Percentiles rank a stretch among this genome's conserved stretches.
These are phyloP conservation scores for Neostapfia colusana DNA, from an alignment of 176 grass and related monocot genomes.

Conservation along the genomic window DNA sequence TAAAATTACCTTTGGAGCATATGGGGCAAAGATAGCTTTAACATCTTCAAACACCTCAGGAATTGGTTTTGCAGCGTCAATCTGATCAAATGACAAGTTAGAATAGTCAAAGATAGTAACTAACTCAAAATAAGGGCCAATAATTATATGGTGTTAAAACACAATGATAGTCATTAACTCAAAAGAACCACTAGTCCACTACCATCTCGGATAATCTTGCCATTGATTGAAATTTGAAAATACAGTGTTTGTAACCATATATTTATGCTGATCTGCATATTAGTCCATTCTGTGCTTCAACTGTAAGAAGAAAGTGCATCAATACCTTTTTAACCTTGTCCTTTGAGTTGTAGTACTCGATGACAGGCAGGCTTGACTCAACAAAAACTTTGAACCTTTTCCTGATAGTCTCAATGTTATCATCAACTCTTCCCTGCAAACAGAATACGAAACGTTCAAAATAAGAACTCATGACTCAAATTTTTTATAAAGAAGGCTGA, in stretches of 20 bases:
- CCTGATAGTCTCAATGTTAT: conserved; percentile 94
- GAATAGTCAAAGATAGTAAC: conserved; percentile 13
- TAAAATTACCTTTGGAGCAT: conserved; percentile 55
- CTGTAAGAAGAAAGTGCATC: background rate
- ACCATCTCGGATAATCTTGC: background rate
- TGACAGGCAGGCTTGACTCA: conserved; percentile 94
- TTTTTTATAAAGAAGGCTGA: background rate
- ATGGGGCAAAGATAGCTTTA: conserved; percentile 69
- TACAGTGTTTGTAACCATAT: background rate
- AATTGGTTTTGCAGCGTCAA: conserved; percentile 80
- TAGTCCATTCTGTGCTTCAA: conserved; percentile 5
- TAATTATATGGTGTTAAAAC: background rate
- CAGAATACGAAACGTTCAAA: conserved; percentile 31
- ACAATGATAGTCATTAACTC: conserved; percentile 4
- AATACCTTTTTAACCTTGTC: conserved; percentile 82
- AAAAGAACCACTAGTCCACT: background rate
- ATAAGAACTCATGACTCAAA: background rate
- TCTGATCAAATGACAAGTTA: conserved; percentile 46
- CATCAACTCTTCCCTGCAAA: conserved; percentile 93
- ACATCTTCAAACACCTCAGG: conserved; percentile 84
- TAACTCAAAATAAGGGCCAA: background rate
- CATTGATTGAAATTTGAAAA: too few species aligned
- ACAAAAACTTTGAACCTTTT: conserved; percentile 89
- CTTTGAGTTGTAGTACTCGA: conserved; percentile 65
- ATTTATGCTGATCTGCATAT: background rate